Evolutionary conservation across 2,329 filamentous ascomycete species (phyloP).

Genomic region (Alternaria sp.): DNA sequence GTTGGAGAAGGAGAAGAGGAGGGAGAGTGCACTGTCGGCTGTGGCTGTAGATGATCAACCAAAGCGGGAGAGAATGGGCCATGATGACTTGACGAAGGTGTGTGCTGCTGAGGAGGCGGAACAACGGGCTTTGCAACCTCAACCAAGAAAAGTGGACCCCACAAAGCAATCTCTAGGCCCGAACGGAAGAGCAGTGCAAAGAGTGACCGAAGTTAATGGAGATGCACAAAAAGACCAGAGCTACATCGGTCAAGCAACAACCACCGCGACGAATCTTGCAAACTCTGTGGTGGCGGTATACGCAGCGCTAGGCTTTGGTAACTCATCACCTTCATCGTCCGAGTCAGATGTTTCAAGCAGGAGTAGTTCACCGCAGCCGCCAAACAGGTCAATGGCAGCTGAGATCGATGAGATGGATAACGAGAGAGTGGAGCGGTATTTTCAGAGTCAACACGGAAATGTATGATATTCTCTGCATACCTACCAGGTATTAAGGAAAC

Average conservation of each 20-base stretch:
- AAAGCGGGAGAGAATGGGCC: neutral
- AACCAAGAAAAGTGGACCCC: neutral
- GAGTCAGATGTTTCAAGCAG: constrained; percentile 15
- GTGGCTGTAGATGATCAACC: neutral
- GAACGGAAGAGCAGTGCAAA: neutral
- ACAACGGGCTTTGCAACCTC: neutral
- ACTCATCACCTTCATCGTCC: constrained; percentile 34
- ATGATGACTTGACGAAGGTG: constrained; percentile 9
- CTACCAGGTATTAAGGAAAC: too few species aligned
- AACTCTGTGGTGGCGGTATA: constrained; percentile 42
- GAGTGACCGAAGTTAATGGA: neutral
- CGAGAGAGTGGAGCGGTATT: constrained; percentile 32
- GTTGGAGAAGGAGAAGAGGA: constrained; percentile 28
- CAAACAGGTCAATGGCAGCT: constrained; percentile 23
- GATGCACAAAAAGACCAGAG: constrained; percentile 18
- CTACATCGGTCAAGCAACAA: constrained; percentile 21
- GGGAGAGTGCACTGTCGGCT: neutral
- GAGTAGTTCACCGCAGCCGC: constrained; percentile 8
- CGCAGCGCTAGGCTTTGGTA: constrained; percentile 45
- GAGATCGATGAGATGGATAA: constrained; percentile 40
- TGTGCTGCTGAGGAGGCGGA: constrained; percentile 10
- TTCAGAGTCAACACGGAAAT: constrained; percentile 33
- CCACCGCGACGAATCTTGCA: constrained; percentile 29
- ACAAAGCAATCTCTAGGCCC: neutral
- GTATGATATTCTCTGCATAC: neutral